These are phyloP conservation scores for Yamadazyma mexicana DNA, from an alignment of 1,139 yeast genomes.

Conservation along the genomic window DNA sequence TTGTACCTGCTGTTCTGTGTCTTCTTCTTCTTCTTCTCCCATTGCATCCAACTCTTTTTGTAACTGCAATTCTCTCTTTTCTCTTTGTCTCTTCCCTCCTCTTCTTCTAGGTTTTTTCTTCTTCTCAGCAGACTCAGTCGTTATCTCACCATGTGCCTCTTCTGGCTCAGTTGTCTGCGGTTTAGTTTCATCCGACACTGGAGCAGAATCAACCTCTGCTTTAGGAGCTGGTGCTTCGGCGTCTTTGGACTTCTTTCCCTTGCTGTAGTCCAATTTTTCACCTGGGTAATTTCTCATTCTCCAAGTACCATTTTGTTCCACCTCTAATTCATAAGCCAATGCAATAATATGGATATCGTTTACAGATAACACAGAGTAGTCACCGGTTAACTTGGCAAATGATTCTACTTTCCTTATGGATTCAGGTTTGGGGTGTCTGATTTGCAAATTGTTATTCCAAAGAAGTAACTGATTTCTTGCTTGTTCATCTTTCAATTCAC, in stretches of 20 bases:
- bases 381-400: conserved; percentile 90
- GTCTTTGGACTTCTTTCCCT: conserved; percentile 8
- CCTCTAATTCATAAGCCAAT: conserved; percentile 82
- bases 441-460: conserved; percentile 68
- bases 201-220: conserved; percentile 8
- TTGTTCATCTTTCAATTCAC: conserved; percentile 83
- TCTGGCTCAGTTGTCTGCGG: conserved; percentile 27
- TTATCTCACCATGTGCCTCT: conserved; percentile 12
- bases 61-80: conserved; percentile 46
- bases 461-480: conserved; percentile 73
- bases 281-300: conserved; percentile 76
- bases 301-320: conserved; percentile 69
- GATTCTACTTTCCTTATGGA: conserved; percentile 64
- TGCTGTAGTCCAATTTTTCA: conserved; percentile 31
- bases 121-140: conserved; percentile 6
- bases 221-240: conserved; percentile 2
- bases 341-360: conserved; percentile 95
- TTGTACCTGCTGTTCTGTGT: conserved; percentile 2
- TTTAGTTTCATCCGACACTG: conserved; percentile 18
- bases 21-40: conserved; percentile 7
- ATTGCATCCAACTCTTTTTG: conserved; percentile 23
- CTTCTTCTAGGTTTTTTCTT: conserved; percentile 53
- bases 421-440: conserved; percentile 74
- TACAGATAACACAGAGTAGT: conserved; percentile 78
- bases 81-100: conserved; percentile 66